Percentiles rank a stretch among this genome's conserved stretches.
Evolutionary conservation across 371 early-diverging fungal species (phyloP).

Genomic region (Mucor lusitanicus): DNA sequence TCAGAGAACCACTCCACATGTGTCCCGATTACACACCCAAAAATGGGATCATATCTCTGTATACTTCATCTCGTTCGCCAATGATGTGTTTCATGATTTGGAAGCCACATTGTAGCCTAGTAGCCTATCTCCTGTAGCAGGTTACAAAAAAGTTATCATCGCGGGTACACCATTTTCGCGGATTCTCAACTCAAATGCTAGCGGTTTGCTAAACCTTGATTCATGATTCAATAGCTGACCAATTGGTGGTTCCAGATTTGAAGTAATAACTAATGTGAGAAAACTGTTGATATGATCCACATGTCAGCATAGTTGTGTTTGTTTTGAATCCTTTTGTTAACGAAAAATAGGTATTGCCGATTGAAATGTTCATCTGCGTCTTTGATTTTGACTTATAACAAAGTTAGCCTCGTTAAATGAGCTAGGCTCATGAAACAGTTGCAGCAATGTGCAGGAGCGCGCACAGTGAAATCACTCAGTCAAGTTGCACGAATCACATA

Average conservation of each 20-base stretch:
- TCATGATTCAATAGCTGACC: not conserved
- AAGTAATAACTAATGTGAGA: not conserved
- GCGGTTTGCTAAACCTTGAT: not conserved
- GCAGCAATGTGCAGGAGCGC: not conserved
- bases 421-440: not conserved
- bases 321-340: no score
- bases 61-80: not conserved
- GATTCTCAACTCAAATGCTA: not conserved
- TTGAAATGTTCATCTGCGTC: not conserved
- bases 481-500: no score
- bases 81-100: not conserved
- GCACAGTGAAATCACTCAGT: not conserved
- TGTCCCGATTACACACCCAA: not conserved
- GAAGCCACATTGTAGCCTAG: not conserved
- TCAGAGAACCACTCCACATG: not conserved
- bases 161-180: not conserved
- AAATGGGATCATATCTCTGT: not conserved
- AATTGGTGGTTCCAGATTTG: not conserved
- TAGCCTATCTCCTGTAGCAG: no score
- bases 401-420: not conserved
- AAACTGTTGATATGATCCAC: not conserved
- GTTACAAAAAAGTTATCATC: not conserved
- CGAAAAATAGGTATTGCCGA: not conserved
- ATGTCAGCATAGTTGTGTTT: not conserved
- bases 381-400: not conserved